These are phyloP conservation scores for Priceomyces fermenticarens DNA, from an alignment of 805 yeast species.

Conservation along the genomic window DNA sequence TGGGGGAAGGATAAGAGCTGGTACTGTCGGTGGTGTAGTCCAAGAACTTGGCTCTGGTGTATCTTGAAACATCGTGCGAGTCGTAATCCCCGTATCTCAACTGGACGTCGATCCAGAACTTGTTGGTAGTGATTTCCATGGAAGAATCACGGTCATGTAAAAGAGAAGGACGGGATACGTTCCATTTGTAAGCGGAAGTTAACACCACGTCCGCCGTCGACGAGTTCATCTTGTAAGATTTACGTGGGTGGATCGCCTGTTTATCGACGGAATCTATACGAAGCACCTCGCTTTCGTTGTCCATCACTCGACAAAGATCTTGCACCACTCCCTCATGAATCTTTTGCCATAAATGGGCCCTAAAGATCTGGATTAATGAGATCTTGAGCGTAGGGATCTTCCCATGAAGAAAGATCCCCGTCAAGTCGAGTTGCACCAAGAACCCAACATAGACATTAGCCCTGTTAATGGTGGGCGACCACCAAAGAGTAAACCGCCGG, in stretches of 20 bases:
- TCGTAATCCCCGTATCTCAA: constrained; percentile 96
- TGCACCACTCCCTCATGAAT: constrained; percentile 94
- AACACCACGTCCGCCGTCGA: constrained; percentile 89
- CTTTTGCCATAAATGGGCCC: constrained; percentile 99
- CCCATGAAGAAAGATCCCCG: constrained; percentile 96
- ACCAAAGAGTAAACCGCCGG: constrained; percentile 95
- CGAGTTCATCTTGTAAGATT: constrained; percentile 95
- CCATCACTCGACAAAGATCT: constrained; percentile 89
- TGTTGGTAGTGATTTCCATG: constrained; percentile 59
- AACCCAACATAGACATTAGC: constrained; percentile 98
- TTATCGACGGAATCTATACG: constrained; percentile 85
- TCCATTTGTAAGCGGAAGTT: constrained; percentile 76
- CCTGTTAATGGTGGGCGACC: constrained; percentile 98
- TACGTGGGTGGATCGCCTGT: constrained; percentile 93
- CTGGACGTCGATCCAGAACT: constrained; percentile 95
- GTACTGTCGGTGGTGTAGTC: constrained; percentile 89
- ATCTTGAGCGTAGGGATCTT: constrained; percentile 96
- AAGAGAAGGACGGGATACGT: constrained; percentile 75
- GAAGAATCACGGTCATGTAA: constrained; percentile 68
- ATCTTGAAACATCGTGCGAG: constrained; percentile 93
- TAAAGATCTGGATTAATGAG: constrained; percentile 89
- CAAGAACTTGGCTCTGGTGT: constrained; percentile 86
- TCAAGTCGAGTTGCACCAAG: constrained; percentile 89
- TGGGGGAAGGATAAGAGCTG: constrained; percentile 86
- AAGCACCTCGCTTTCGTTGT: constrained; percentile 77